Evolutionary conservation across 805 yeast genomes (phyloP).

Genomic region (Yueomyces sp.): DNA sequence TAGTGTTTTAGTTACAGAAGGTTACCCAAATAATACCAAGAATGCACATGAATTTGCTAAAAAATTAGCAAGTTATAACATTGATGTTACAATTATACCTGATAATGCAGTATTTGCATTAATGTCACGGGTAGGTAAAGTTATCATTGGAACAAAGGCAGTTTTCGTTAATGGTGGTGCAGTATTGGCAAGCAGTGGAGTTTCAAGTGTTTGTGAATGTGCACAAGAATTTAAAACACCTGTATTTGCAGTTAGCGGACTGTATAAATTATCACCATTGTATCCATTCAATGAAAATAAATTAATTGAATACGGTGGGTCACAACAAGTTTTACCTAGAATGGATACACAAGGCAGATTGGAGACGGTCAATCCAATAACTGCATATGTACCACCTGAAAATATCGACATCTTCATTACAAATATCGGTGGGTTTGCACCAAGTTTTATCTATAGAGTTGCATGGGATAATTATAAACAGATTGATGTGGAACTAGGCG

Average conservation of each 20-base stretch:
- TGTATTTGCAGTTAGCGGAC: constrained; percentile 87
- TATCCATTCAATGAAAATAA: constrained; percentile 83
- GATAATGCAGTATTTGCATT: constrained; percentile 89
- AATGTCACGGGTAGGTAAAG: constrained; percentile 96
- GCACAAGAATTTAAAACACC: constrained; percentile 95
- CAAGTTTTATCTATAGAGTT: constrained; percentile 88
- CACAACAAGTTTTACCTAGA: constrained; percentile 32
- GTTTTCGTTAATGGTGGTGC: constrained; percentile 97
- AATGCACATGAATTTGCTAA: constrained; percentile 70
- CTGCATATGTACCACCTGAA: constrained; percentile 88
- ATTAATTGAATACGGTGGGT: constrained; percentile 81
- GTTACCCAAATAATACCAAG: constrained; percentile 77
- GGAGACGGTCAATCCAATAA: constrained; percentile 60
- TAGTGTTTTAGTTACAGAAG: constrained; percentile 84
- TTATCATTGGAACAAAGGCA: constrained; percentile 79
- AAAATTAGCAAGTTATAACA: constrained; percentile 67
- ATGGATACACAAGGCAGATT: constrained; percentile 48
- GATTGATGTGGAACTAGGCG: constrained; percentile 58
- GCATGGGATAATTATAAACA: constrained; percentile 87
- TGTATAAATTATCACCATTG: constrained; percentile 82
- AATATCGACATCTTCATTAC: constrained; percentile 89
- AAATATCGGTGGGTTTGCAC: constrained; percentile 92
- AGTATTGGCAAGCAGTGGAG: constrained; percentile 77
- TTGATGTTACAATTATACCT: constrained; percentile 83
- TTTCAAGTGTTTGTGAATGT: constrained; percentile 84